phyloP scores from a whole-genome alignment of 345 rosid genomes.

The Boechera retrofracta region DNA sequence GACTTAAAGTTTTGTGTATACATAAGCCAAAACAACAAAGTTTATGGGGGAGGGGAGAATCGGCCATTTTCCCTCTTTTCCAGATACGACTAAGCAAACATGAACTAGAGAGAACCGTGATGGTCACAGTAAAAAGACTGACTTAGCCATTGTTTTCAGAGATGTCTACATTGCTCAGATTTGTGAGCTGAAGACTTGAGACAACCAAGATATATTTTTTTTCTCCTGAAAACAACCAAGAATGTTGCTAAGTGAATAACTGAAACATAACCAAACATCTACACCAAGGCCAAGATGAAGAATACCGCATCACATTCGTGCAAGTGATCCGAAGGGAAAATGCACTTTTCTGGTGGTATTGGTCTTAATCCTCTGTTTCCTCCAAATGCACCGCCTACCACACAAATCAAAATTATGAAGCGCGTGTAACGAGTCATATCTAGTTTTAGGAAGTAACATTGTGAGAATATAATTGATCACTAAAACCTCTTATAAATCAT shows the following conservation, averaged over 20 bases:
- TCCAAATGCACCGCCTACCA: slow-evolving; percentile 93
- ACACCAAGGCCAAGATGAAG: slow-evolving; percentile 3
- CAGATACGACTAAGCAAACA: too few relatives aligned
- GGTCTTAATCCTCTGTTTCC: slow-evolving; percentile 91
- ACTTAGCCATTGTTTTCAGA: slow-evolving; percentile 70
- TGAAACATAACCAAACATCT: neutral
- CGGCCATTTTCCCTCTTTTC: too few relatives aligned
- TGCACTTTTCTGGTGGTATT: slow-evolving; percentile 91
- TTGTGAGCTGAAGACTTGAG: slow-evolving; percentile 77
- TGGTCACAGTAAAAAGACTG: slow-evolving; percentile 39
- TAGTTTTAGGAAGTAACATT: too few relatives aligned
- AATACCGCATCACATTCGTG: slow-evolving; percentile 81
- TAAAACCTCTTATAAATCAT: too few relatives aligned
- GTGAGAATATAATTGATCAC: too few relatives aligned
- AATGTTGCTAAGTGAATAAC: neutral
- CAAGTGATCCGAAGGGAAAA: slow-evolving; percentile 90
- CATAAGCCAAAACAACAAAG: too few relatives aligned
- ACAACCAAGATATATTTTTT: slow-evolving; percentile 79
- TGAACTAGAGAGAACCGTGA: neutral
- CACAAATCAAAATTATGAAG: neutral
- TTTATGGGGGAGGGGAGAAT: too few relatives aligned
- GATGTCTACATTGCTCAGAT: slow-evolving; percentile 76
- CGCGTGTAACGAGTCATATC: too few relatives aligned
- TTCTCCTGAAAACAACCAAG: slow-evolving; percentile 63
- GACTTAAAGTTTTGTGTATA: too few relatives aligned